Base-by-base conservation (phyloP, 768 basidiomycete species). In the Leccinum boreale region DNA sequence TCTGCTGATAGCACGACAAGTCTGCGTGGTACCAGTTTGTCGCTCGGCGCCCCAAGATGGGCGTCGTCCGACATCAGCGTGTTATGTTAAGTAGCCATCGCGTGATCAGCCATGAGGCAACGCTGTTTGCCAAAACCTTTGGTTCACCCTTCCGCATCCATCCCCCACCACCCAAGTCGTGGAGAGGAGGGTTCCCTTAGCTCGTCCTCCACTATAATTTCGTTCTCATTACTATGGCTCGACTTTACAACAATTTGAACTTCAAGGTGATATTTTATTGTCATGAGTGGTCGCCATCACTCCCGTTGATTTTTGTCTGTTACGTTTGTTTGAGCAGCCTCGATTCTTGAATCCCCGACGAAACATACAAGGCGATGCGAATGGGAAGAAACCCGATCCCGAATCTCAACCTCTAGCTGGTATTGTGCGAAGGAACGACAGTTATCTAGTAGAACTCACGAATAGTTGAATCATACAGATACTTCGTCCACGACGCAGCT, bases 41-140 rank as follows among this genome's bases (percentile, higher is more conserved):
- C 44, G n/a, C 19, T 47, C 50, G 29, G 29, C 29, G 55, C 36
- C 35, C 35, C 29, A 35, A 23, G 49, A 45, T 39, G 46, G 17
- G 47, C 46, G n/a, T 51, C 39, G 36, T 64, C 53, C 59, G 53
- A 61, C 39, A 39, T 70, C 45, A 45, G 24, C 17, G 24, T 28
- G 49, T 50, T 36, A 31, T 28, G 49, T 50, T 36, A 31, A 31
- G 31, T 33, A 55, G 23, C 23, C 48, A 26, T 60, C 57, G 63
- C 69, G 66, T 61, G 64, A 60, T 57, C 35, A 2, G 50, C 63
- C 67, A 68, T 58, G 67, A 68, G 66, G 68, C 68, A 54, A 33
- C 52, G 42, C 45, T 50, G 52, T 36, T 59, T 33, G 19, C 19
- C 14, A 21, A 39, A 24, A 56, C 54, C 19, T 58, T 54, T 45